Conservation (phyloP, 345 rosid genomes). For the Acer campestre region DNA sequence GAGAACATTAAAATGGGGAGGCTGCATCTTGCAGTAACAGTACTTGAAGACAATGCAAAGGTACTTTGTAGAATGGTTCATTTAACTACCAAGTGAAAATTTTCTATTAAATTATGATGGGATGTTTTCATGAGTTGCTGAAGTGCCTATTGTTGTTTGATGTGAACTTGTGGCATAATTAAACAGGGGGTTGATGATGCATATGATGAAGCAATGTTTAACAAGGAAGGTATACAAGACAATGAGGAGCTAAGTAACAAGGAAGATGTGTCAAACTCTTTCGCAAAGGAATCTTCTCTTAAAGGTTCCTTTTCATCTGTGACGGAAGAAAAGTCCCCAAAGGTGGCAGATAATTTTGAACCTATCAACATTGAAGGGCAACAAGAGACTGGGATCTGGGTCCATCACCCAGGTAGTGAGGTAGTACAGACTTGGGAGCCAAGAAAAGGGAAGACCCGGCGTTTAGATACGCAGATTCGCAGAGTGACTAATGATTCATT, state of each 20-base stretch:
- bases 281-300: constrained; percentile 32
- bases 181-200: constrained; percentile 37
- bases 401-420: constrained; percentile 83
- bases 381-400: constrained; percentile 78
- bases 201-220: constrained; percentile 35
- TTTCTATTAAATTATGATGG: neutral
- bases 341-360: constrained; percentile 60
- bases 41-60: constrained; percentile 54
- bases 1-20: constrained; percentile 77
- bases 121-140: neutral
- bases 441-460: constrained; percentile 69
- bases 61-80: constrained; percentile 34
- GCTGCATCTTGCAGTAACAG: constrained; percentile 77
- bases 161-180: constrained; percentile 21
- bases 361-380: constrained; percentile 83
- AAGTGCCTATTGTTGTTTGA: neutral
- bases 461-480: constrained; percentile 42
- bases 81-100: neutral
- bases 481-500: constrained; percentile 42
- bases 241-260: constrained; percentile 12
- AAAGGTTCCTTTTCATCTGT: constrained; percentile 51
- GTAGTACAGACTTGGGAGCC: constrained; percentile 82
- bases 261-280: constrained; percentile 47
- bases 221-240: constrained; percentile 43
- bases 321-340: constrained; percentile 48